Evolutionary conservation across 352 stramenopile species (phyloP), one percentile per base, ranked within the genome.

Genomic region (Globisporangium emineosum): DNA sequence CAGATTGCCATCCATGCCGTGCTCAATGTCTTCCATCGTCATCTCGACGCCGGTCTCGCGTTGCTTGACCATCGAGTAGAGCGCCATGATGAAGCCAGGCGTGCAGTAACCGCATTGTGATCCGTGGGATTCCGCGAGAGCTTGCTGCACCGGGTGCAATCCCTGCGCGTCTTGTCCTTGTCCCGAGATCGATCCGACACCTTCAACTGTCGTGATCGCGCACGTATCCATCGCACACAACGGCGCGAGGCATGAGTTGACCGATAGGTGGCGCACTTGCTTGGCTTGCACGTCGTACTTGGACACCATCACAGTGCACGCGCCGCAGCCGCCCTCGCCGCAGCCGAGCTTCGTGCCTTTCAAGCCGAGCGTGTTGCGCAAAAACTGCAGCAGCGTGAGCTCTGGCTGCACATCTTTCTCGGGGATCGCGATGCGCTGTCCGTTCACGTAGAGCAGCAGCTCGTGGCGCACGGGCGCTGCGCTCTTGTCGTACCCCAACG

Each of bases 51-150:
- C 78, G 1, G 73, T 80, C 49, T 91, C 82, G 13, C 79, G 83
- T 69, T 92, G 79, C 67, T 91, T 90, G 19, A 93, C 76, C 75
- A 94, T 89, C 21, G 80, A 73, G 43, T 91, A 91, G 23, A 94
- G 69, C n/a, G 82, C 80, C 87, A 94, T 96, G 64, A 94, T 76
- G 66, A 93, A 93, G 9, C 87, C 87, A 0, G 92, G 92, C 19
- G 92, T 97, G 65, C 92, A 98, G 69, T 95, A 97, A 49, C 92
- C 96, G 71, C 96, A 99, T 68, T 99, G 96, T 0, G 91, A 98
- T 8, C 88, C 95, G 63, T 98, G 94, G 23, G 90, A 88, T 65
- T 98, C 90, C 3, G 94, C 93, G 68, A 99, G 62, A 52, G 72
- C 80, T 59, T 80, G 76, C 60, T 99, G 96, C 47, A 97, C 83